Base-by-base conservation (phyloP, 306 rosid genomes). In the Vicia faba region DNA sequence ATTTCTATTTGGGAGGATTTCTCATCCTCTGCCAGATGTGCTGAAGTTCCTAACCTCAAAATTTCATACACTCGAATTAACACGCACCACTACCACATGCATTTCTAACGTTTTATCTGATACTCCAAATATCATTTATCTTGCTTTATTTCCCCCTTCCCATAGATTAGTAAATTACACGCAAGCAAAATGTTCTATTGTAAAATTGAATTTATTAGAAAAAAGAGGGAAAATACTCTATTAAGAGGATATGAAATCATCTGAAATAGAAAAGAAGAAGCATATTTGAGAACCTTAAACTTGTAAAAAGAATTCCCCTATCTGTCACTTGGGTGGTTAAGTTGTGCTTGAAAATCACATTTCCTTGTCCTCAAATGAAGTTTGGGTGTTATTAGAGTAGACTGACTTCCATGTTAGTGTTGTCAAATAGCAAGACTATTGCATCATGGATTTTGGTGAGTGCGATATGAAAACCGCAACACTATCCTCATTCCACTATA, bases 61-160 rank as follows among this genome's bases (percentile, higher is more conserved):
- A 20, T 43, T 61, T 76, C 66, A n/a, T 7, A 43, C 54, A 43
- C 41, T 45, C 15, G 19, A 35, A 54, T 23, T 67, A 15, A 66
- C 18, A 36, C 5, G 18, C 25, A 50, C 29, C 8, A 49, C 5
- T 43, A 39, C 14, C 20, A 26, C 9, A 11, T 3, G 53, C 71
- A 69, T 76, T 35, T 62, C 51, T 15, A 31, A 43, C 40, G 11
- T 50, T 18, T 68, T 68, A 46, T 68, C 31, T 61, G 33, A 51
- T 41, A 31, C 51, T 75, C 75, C 65, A 29, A 33, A 68, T 51
- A 33, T 41, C 61, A 51, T 40, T 28, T 68, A 15, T 28, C 36
- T 39, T 60, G 14, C 29, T 48, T 48, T 48, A 14, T 18, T 40
- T 5, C 5, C 13, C 25, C 11, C 35, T 49, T 5, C 19, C 53